Base-by-base conservation (phyloP, 768 basidiomycete genomes). In the Leccinum barrowsii region DNA sequence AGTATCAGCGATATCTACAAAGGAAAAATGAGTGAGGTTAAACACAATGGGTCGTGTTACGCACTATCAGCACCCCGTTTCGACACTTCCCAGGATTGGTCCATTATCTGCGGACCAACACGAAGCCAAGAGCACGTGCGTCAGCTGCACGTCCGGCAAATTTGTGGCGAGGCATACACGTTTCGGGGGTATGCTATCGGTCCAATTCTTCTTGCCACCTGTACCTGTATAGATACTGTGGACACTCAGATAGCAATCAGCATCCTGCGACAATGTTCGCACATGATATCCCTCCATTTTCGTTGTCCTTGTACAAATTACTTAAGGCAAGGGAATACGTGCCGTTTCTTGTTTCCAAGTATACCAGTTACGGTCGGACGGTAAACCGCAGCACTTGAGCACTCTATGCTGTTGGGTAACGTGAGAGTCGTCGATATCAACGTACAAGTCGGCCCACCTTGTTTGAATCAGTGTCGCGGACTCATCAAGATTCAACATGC, bases 191-290 rank as follows among this genome's bases (percentile, higher is more conserved):
- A 1, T 0, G 6, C 7, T 3, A 3, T 67, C 26, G 7, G 42
- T 15, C 55, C 49, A 63, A 8, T 1, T 22, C 35, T 62, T 8
- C 59, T 63, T 60, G 21, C 70, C 70, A 5, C 70, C 70, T 52
- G 50, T 3, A 6, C 70, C 70, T 11, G 70, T 73, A 48, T 72
- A 72, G 17, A 73, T 61, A n/a, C 70, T 71, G 44, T n/a, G 35
- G 28, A 54, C 15, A 30, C 22, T 61, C 40, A 62, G 59, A 34
- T 5, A 19, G 1, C 22, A 2, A n/a, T 32, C 3, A n/a, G 28
- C 5, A 15, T 60, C 24, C 12, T 7, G 22, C 10, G 15, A 49
- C 46, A 50, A 30, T 17, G 8, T 50, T 2, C 65, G 34, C 54
- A 73, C 72, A 73, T 59, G 5, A 67, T 50, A 19, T 71, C 1